These are phyloP conservation scores for Rhodosporidiobolus sp. DNA, from an alignment of 768 basidiomycete genomes.

Conservation along the genomic window DNA sequence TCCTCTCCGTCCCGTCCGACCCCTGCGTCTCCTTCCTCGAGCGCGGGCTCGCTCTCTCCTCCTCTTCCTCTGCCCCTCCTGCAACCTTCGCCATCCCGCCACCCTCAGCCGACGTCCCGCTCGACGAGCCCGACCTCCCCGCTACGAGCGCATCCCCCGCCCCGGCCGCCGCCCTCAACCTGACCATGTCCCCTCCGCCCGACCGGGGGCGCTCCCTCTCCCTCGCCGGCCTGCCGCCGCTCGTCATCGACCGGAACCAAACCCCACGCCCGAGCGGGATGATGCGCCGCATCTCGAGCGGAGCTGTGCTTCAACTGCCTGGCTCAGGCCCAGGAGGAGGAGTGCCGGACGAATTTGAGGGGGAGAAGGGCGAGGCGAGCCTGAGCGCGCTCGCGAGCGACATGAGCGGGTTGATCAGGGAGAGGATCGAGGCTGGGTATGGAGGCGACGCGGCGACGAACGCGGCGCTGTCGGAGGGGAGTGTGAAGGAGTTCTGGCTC, in stretches of 20 bases:
- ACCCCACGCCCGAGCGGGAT: conserved; percentile 21
- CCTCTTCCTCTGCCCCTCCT: not conserved
- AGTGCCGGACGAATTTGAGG: not conserved
- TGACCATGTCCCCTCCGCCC: not conserved
- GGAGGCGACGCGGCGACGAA: conserved; percentile 29
- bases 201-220: conserved; percentile 8
- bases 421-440: conserved; percentile 27
- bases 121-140: not conserved
- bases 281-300: conserved; percentile 15
- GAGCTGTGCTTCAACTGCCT: not conserved
- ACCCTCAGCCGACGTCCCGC: too few species aligned
- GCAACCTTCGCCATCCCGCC: not conserved
- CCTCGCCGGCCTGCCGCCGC: not conserved
- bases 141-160: not conserved
- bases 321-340: not conserved
- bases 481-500: conserved; percentile 30
- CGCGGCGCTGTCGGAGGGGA: conserved; percentile 18
- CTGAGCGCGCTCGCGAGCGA: conserved; percentile 19
- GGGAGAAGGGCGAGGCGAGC: not conserved
- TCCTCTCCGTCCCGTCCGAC: not conserved
- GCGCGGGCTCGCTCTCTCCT: conserved; percentile 16
- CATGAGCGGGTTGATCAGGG: conserved; percentile 25
- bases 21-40: conserved; percentile 23
- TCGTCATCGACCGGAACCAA: conserved; percentile 13
- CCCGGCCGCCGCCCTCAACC: not conserved